Evolutionary conservation across 2,329 filamentous ascomycete genomes (phyloP).

Genomic region (Malbranchea zuffiana): DNA sequence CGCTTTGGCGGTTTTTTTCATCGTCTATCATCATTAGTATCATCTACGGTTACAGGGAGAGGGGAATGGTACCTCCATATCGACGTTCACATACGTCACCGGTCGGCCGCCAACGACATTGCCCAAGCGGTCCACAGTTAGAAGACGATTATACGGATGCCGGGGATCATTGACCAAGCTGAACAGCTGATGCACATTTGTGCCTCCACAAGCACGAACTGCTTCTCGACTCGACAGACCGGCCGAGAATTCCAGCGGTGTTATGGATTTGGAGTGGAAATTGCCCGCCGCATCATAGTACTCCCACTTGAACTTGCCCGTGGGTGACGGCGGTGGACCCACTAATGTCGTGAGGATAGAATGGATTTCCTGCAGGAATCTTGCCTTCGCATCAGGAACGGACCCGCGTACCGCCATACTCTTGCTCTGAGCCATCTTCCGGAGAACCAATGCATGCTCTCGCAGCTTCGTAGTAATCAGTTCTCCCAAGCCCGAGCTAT

Average conservation of each 20-base stretch:
- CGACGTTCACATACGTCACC: slow-evolving; percentile 74
- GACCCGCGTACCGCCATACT: slow-evolving; percentile 29
- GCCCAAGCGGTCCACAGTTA: slow-evolving; percentile 68
- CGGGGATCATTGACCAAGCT: slow-evolving; percentile 79
- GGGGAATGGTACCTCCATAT: slow-evolving; percentile 42
- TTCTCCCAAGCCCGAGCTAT: slow-evolving; percentile 57
- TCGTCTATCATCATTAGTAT: slow-evolving; percentile 29
- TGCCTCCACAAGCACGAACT: slow-evolving; percentile 47
- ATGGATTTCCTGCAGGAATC: slow-evolving; percentile 71
- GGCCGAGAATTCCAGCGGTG: slow-evolving; percentile 60
- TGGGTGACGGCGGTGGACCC: slow-evolving; percentile 62
- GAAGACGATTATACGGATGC: slow-evolving; percentile 58
- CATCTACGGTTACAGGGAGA: no score
- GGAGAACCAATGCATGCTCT: slow-evolving; percentile 67
- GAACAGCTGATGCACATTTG: slow-evolving; percentile 58
- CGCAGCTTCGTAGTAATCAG: slow-evolving; percentile 75
- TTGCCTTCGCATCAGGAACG: slow-evolving; percentile 49
- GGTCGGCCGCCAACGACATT: slow-evolving; percentile 68
- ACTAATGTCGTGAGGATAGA: slow-evolving; percentile 71
- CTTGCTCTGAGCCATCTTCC: slow-evolving; percentile 41
- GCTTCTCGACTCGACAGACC: slow-evolving; percentile 52
- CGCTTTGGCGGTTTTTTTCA: slow-evolving; percentile 62
- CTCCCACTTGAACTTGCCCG: slow-evolving; percentile 65
- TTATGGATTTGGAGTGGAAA: slow-evolving; percentile 51
- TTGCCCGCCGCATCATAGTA: slow-evolving; percentile 60